Percentiles rank a stretch among this genome's conserved stretches.
These are phyloP conservation scores for Cylindrotheca fusiformis DNA, from an alignment of 108 stramenopile genomes.

Conservation along the genomic window DNA sequence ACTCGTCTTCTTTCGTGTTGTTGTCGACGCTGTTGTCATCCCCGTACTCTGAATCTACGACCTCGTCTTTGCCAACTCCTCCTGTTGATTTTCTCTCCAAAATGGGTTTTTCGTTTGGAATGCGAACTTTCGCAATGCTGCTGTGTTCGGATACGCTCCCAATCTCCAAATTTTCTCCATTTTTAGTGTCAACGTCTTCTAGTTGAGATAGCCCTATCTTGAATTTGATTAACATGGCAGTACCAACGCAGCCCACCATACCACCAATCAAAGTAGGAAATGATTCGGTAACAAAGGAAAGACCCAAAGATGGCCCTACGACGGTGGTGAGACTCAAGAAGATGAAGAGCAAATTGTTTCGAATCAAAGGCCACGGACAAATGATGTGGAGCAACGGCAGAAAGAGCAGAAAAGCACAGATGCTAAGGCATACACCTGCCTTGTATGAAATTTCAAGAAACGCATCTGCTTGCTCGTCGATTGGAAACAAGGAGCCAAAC, in stretches of 20 bases:
- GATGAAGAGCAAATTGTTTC: constrained; percentile 46
- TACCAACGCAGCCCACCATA: constrained; percentile 43
- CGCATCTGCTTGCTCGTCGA: constrained; percentile 41
- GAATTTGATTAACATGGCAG: constrained; percentile 45
- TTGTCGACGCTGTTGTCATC: too few relatives aligned
- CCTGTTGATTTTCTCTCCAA: constrained; percentile 49
- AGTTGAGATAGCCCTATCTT: constrained; percentile 33
- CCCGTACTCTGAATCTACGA: too few relatives aligned
- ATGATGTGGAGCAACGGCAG: constrained; percentile 44
- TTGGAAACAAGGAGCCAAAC: constrained; percentile 33
- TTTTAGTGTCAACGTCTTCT: too few relatives aligned
- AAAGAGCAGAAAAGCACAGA: constrained; percentile 44
- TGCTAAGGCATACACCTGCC: constrained; percentile 34
- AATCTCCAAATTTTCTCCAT: too few relatives aligned
- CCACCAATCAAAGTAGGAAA: constrained; percentile 66
- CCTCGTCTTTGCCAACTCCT: constrained; percentile 56
- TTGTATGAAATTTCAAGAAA: constrained; percentile 41
- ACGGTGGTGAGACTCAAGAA: constrained; percentile 22
- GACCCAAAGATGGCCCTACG: constrained; percentile 43
- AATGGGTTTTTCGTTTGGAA: too few relatives aligned
- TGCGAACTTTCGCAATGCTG: too few relatives aligned
- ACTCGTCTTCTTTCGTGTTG: too few relatives aligned
- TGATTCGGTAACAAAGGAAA: constrained; percentile 47
- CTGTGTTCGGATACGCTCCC: too few relatives aligned
- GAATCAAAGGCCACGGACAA: constrained; percentile 34